Evolutionary conservation across 1,139 yeast species (phyloP), one percentile per base, ranked within the genome.

Genomic region (Sugiyamaella novakii): DNA sequence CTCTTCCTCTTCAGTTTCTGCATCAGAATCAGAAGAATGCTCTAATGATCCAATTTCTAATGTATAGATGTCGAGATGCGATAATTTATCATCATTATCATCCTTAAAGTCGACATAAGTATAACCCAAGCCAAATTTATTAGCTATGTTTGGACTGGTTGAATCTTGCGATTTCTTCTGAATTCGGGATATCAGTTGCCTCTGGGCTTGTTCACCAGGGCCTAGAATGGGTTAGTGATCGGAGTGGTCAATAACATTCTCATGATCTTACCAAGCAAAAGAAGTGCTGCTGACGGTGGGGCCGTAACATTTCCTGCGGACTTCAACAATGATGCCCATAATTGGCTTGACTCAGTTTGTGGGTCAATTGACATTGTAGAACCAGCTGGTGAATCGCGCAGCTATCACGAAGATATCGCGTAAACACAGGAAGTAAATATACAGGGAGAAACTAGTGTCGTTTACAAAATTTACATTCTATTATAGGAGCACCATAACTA

Each of bases 61-160:
- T 1, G 70, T 64, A 51, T 67, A 69, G 1, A 69, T 51, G 39
- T 68, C 66, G 3, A 69, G 47, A 12, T 68, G 67, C 2, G 70
- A 57, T 15, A 68, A 46, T 10, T 54, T 40, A 29, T 51, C 59
- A 48, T 63, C 68, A 22, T 64, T 67, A 12, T 64, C 62, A n/a
- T 66, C 67, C 3, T 55, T 54, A 49, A 61, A 64, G 39, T 68
- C 68, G 5, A 70, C 54, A 51, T 53, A 71, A 1, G 70, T 60
- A 49, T 70, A 73, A 1, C 73, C 74, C 19, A 70, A 45, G 2
- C 66, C 64, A 49, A 65, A 60, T 2, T 58, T 59, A 38, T 64
- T 64, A 1, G 69, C 64, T 3, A 59, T 52, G 1, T 41, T 35
- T 8, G 59, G 70, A 52, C 44, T 28, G 10, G 52, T 43, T 24